Base-by-base conservation (phyloP, 352 stramenopile species). In the Globisporangium echinulatum region DNA sequence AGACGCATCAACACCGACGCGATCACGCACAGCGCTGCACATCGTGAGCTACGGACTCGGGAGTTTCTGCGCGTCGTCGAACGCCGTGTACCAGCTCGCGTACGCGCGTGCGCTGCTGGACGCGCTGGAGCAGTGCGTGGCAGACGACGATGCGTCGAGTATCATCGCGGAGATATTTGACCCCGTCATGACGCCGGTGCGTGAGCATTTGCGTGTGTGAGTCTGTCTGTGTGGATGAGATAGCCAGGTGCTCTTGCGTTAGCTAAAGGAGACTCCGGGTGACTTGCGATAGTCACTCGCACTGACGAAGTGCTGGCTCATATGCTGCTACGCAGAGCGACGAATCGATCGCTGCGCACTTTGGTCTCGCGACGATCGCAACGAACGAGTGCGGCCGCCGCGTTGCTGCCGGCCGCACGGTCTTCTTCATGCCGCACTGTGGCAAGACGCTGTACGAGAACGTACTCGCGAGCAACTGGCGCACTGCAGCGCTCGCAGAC, bases 391-490 rank as follows among this genome's bases (percentile, higher is more conserved):
- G 82, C 44, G 81, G 78, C 1, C 59, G 72, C 40, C 77, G 83
- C 48, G 58, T 48, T 0, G 74, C 74, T 11, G 15, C 42, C 5
- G 40, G 37, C 40, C 66, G 69, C 7, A 96, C 87, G 4, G 73
- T 97, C 11, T 97, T 96, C 57, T 97, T 94, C 72, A 97, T 97
- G 89, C 90, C 90, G 11, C 90, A 97, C 62, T 97, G 90, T 57
- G 81, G 82, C 19, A 79, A 84, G 49, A 67, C 64, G 52, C 73
- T 97, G 15, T 97, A 97, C 69, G 69, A 93, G 67, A 97, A 97
- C 64, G 77, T 97, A 15, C 63, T 97, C 11, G 77, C 78, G 50
- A 79, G 79, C 57, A 96, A 97, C 61, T 95, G 85, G 82, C 67
- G 67, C 8, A 25, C 1, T 5, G 38, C 25, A 37, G 60, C 49